Evolutionary conservation across 805 yeast species (phyloP).

Genomic region (Maudiozyma saulgeensis): DNA sequence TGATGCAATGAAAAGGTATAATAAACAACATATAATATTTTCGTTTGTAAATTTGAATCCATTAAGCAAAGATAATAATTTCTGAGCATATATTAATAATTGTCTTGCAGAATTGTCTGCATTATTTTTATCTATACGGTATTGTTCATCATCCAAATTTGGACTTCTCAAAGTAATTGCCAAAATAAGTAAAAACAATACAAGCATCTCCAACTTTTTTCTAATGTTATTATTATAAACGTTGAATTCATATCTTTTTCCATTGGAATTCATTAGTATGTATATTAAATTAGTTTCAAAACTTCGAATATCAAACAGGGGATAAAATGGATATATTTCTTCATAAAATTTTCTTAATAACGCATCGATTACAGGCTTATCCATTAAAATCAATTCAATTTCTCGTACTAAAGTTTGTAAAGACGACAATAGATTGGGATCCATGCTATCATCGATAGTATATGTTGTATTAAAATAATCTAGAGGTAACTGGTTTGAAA

Average conservation of each 20-base stretch:
- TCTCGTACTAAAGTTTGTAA: constrained; percentile 8
- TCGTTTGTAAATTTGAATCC: constrained; percentile 13
- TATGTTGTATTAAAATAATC: constrained; percentile 10
- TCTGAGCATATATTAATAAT: constrained; percentile 6
- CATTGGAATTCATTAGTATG: background rate
- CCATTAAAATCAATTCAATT: constrained; percentile 7
- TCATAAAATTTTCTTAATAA: constrained; percentile 12
- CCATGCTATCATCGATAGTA: constrained; percentile 10
- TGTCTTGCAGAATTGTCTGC: constrained; percentile 5
- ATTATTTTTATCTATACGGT: background rate
- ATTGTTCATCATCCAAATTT: background rate
- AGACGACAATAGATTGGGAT: constrained; percentile 5
- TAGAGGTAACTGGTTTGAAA: constrained; percentile 7
- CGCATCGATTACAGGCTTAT: constrained; percentile 6
- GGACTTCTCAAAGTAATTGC: constrained; percentile 4
- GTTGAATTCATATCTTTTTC: constrained; percentile 5
- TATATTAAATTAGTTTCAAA: constrained; percentile 5
- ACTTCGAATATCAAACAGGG: constrained; percentile 11
- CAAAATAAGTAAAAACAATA: constrained; percentile 5
- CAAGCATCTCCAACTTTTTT: constrained; percentile 6
- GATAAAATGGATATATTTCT: constrained; percentile 17
- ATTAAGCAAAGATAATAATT: constrained; percentile 9
- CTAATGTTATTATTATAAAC: constrained; percentile 3
- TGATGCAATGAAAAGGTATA: constrained; percentile 9
- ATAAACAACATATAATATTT: constrained; percentile 6